phyloP scores from a whole-genome alignment of 352 stramenopile genomes.

The Phytophthora europaea region DNA sequence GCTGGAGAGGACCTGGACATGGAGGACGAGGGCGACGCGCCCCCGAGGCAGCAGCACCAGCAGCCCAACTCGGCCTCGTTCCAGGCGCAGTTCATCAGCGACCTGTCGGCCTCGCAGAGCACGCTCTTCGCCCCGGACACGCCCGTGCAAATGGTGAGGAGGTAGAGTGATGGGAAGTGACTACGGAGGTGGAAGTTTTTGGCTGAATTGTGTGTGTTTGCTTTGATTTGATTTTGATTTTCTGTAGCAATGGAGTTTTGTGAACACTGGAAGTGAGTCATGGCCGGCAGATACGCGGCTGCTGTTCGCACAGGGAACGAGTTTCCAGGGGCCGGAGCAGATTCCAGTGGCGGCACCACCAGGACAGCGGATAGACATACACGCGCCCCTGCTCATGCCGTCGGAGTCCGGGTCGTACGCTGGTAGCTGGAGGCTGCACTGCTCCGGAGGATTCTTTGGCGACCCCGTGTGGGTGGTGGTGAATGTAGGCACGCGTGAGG shows the following conservation, averaged over 20 bases:
- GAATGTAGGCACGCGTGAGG: conserved; percentile 58
- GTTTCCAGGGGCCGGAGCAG: conserved; percentile 66
- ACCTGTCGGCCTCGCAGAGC: conserved; percentile 69
- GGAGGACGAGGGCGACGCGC: conserved; percentile 48
- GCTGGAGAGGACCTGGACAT: conserved; percentile 63
- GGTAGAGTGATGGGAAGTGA: background rate
- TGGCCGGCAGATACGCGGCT: conserved; percentile 74
- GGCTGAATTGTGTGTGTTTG: conserved; percentile 1
- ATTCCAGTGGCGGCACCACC: conserved; percentile 54
- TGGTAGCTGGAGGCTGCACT: conserved; percentile 81
- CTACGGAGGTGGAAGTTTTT: background rate
- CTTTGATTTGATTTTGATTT: background rate
- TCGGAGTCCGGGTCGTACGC: conserved; percentile 66
- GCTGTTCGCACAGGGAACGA: conserved; percentile 75
- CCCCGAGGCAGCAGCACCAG: conserved; percentile 22
- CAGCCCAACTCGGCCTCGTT: conserved; percentile 41
- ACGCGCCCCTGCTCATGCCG: conserved; percentile 67
- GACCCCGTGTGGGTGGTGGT: conserved; percentile 85
- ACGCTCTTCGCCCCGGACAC: conserved; percentile 61
- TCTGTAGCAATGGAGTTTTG: conserved; percentile 79
- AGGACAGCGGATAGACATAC: conserved; percentile 73
- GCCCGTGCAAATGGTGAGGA: conserved; percentile 67
- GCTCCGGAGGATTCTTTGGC: conserved; percentile 72
- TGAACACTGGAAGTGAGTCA: conserved; percentile 62
- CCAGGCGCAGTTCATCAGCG: conserved; percentile 72